These are phyloP conservation scores for Rusavskia elegans DNA, from an alignment of 495 filamentous ascomycete genomes.

Conservation along the genomic window DNA sequence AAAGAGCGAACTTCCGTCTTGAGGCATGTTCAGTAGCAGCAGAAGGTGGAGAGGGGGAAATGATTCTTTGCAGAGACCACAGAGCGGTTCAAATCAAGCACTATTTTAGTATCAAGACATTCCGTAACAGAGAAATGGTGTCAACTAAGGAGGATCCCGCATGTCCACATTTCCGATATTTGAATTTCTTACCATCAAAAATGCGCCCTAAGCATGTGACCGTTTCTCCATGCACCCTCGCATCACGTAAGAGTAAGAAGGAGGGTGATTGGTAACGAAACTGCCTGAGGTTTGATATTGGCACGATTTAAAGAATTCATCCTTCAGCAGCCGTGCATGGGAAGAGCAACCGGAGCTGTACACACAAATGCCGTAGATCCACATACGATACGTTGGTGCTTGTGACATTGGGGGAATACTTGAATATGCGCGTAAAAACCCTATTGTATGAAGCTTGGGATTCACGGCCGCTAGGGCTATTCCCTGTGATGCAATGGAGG, in stretches of 20 bases:
- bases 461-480: no score
- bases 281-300: constrained; percentile 46
- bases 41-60: not conserved
- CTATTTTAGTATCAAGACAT: no score
- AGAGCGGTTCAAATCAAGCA: no score
- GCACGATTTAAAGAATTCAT: constrained; percentile 69
- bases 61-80: not conserved
- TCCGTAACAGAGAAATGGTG: no score
- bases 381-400: not conserved
- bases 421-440: no score
- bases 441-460: no score
- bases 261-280: constrained; percentile 88
- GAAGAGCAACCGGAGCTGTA: constrained; percentile 74
- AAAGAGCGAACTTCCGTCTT: no score
- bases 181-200: not conserved
- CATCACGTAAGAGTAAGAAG: constrained; percentile 37
- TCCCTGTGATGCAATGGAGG: no score
- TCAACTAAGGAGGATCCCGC: no score
- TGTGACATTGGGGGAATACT: no score
- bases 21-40: not conserved
- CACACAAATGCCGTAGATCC: constrained; percentile 85
- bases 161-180: not conserved
- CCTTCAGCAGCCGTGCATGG: constrained; percentile 88
- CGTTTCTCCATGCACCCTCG: constrained; percentile 77
- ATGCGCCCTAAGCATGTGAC: constrained; percentile 39